A percentile compares a stretch with the other conserved stretches of the same genome.
These are phyloP conservation scores for Aspergillus texensis DNA, from an alignment of 2,329 filamentous ascomycete species.

Conservation along the genomic window DNA sequence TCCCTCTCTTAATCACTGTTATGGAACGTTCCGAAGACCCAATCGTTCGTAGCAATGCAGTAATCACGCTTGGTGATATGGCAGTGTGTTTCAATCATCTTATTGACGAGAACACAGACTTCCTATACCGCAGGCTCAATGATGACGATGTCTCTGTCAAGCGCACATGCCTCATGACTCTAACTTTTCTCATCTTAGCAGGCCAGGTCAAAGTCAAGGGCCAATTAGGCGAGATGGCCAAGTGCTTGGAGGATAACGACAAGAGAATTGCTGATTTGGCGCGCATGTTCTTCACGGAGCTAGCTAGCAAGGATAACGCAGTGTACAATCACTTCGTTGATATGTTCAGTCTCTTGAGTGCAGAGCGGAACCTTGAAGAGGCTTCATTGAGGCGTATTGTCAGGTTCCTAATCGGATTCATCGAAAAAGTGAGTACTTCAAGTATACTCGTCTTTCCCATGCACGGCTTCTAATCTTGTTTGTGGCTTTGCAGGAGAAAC, in stretches of 20 bases:
- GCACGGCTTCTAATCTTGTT: background rate
- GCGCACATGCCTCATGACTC: conserved; percentile 95
- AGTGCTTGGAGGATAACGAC: conserved; percentile 96
- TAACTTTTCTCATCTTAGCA: conserved; percentile 95
- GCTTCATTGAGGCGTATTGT: conserved; percentile 84
- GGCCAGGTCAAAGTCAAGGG: conserved; percentile 99
- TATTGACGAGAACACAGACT: conserved; percentile 98
- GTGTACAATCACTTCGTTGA: conserved; percentile 99
- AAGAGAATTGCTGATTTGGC: conserved; percentile 91
- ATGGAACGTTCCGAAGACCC: conserved; percentile 93
- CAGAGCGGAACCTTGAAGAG: conserved; percentile 78
- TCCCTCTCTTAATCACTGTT: conserved; percentile 93
- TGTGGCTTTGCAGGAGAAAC: conserved; percentile 74
- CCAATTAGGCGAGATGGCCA: conserved; percentile 97
- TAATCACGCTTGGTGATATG: conserved; percentile 97
- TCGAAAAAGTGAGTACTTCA: conserved; percentile 76
- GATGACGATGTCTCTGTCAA: conserved; percentile 89
- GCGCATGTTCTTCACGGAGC: conserved; percentile 97
- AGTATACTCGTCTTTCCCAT: background rate
- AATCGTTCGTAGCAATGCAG: conserved; percentile 91
- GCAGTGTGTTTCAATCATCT: conserved; percentile 99
- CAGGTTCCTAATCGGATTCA: conserved; percentile 90
- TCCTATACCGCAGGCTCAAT: conserved; percentile 89
- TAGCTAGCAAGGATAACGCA: conserved; percentile 97
- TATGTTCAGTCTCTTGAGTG: conserved; percentile 92